Base-by-base conservation (phyloP, 306 rosid genomes). In the Vigna hirtella region DNA sequence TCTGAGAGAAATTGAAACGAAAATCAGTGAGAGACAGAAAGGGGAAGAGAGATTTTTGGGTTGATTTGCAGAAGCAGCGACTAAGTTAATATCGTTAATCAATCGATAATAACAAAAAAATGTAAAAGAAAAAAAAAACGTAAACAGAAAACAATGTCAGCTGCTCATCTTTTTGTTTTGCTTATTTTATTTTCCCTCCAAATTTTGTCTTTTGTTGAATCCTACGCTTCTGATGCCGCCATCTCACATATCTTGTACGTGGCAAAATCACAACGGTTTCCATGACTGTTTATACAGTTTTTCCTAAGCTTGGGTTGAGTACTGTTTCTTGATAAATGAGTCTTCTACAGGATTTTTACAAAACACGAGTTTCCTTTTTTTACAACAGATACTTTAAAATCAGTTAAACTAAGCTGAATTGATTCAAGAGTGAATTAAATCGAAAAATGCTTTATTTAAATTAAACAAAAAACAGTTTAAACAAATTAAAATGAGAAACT, bases 261-360 rank as follows among this genome's bases (percentile, higher is more conserved):
- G 81, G 74, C 68, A 2, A 18, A 42, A 66, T 77, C 74, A 0
- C 1, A 66, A 43, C n/a, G 58, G 68, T 7, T 77, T 10, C 0
- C 14, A 7, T 3, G 67, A 15, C 81, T 77, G 81, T 77, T 77
- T 77, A 77, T 66, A 67, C 81, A 55, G 81, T 77, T 75, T 76
- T 22, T 57, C 2, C 16, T 42, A 2, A 0, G 32, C 9, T 26
- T 26, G 28, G 28, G 28, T 26, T 18, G 1, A 18, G 30, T 20
- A 6, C 58, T 52, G 58, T 11, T 50, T 50, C 56, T 50, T 6
- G 9, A 2, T 12, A 16, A 8, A 12, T 9, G 47, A 7, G 47
- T 42, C 42, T 36, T 36, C 8, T 36, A 36, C 42, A 6, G 42
- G 6, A 36, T 36, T 36, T 30, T 30, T 30, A 3, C 32, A 26